phyloP scores from a whole-genome alignment of 345 rosid species.

The Laguncularia racemosa region DNA sequence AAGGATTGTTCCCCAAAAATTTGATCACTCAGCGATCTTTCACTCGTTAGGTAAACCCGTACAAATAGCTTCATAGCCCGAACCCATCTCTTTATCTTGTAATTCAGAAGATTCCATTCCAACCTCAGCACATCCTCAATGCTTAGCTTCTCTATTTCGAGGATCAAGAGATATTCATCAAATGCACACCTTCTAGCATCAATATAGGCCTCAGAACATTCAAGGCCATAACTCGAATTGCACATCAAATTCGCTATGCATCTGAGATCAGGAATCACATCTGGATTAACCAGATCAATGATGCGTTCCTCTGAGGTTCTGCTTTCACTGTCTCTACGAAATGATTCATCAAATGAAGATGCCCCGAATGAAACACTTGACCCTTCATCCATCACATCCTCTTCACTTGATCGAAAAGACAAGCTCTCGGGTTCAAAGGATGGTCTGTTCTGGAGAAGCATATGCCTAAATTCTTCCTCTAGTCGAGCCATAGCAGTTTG shows the following conservation, averaged over 20 bases:
- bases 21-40: conserved; percentile 56
- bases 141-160: conserved; percentile 78
- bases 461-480: conserved; percentile 71
- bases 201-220: conserved; percentile 67
- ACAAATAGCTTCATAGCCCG: conserved; percentile 57
- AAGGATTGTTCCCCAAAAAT: conserved; percentile 46
- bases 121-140: conserved; percentile 76
- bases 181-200: conserved; percentile 58
- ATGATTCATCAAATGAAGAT: conserved; percentile 54
- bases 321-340: conserved; percentile 44
- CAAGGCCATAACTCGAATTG: conserved; percentile 52
- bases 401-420: conserved; percentile 66
- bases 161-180: conserved; percentile 65
- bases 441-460: conserved; percentile 57
- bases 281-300: conserved; percentile 63
- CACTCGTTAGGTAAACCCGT: conserved; percentile 63
- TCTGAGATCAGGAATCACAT: conserved; percentile 56
- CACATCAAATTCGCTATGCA: conserved; percentile 66
- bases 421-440: conserved; percentile 61
- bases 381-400: conserved; percentile 41
- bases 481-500: conserved; percentile 83
- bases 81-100: conserved; percentile 87
- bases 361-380: conserved; percentile 50
- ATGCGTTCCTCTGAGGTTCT: conserved; percentile 43
- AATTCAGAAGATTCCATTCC: conserved; percentile 70